A percentile compares a stretch with the other conserved stretches of the same genome.
phyloP scores from a whole-genome alignment of 495 filamentous ascomycete genomes.

The Stereocaulon alpinum region DNA sequence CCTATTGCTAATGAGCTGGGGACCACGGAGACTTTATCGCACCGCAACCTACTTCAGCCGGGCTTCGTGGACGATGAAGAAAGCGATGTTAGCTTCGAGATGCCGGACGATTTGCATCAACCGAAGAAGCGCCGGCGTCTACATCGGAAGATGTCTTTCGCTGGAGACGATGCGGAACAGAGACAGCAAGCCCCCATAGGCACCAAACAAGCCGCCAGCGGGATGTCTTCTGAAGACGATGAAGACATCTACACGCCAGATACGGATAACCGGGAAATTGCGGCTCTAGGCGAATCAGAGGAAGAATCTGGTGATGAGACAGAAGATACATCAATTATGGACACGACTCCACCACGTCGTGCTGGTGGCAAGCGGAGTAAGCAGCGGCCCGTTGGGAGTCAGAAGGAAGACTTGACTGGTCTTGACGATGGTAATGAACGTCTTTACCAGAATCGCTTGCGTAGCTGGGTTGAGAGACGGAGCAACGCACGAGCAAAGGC shows the following conservation, averaged over 20 bases:
- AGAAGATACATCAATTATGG: constrained; percentile 21
- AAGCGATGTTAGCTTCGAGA: constrained; percentile 25
- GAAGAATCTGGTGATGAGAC: constrained; percentile 21
- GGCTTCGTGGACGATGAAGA: constrained; percentile 55
- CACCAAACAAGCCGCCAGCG: constrained; percentile 16
- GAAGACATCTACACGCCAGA: constrained; percentile 35
- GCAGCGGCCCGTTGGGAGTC: constrained; percentile 32
- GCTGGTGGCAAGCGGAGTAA: constrained; percentile 29
- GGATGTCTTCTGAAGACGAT: constrained; percentile 33
- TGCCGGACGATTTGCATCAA: constrained; percentile 20
- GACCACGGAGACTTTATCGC: constrained; percentile 40
- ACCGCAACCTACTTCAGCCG: constrained; percentile 70
- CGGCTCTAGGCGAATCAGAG: constrained; percentile 9
- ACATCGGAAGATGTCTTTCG: constrained; percentile 19
- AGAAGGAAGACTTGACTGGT: constrained; percentile 57
- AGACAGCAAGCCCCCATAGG: neutral
- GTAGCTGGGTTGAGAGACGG: constrained; percentile 61
- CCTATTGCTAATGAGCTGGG: constrained; percentile 31
- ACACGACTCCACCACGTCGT: constrained; percentile 24
- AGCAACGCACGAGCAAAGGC: constrained; percentile 51
- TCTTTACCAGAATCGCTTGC: constrained; percentile 66
- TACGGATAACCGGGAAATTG: constrained; percentile 26
- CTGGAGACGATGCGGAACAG: neutral
- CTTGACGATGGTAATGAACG: constrained; percentile 89
- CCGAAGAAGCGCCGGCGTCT: constrained; percentile 34